Conservation (phyloP, 306 rosid genomes). For the Cucurbita argyrosperma region DNA sequence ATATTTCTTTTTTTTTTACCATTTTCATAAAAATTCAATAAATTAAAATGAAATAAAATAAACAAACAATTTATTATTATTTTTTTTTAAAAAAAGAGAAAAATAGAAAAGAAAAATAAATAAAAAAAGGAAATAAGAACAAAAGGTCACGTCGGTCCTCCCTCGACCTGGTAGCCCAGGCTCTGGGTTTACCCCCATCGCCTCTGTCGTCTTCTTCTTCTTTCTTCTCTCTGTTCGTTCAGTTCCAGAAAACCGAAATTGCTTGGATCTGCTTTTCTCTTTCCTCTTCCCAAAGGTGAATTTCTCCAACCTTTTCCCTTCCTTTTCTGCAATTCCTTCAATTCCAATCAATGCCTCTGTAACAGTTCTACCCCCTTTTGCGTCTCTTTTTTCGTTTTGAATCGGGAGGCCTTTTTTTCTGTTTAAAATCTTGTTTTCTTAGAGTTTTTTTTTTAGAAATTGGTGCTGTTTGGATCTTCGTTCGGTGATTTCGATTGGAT, state of each 20-base stretch:
- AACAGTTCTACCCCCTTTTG: not conserved
- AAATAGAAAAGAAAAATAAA: not conserved
- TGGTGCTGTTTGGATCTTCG: not conserved
- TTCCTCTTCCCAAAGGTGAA: not conserved
- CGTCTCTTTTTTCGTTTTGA: not conserved
- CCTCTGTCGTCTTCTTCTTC: not conserved
- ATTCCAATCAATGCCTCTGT: not conserved
- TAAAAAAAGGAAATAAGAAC: not conserved
- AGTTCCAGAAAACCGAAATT: not conserved
- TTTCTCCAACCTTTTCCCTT: not conserved
- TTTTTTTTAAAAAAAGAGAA: not conserved
- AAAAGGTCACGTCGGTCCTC: slow-evolving; percentile 3
- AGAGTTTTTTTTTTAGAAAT: not conserved
- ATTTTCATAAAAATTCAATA: no score
- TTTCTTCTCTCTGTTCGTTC: not conserved
- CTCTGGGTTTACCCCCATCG: slow-evolving; percentile 8
- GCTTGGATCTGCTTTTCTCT: slow-evolving; percentile 1
- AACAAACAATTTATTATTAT: no score
- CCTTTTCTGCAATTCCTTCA: not conserved
- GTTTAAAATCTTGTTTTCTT: not conserved
- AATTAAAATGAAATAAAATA: no score
- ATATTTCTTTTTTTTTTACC: no score
- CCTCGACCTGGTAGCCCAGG: slow-evolving; percentile 2
- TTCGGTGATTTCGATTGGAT: not conserved
- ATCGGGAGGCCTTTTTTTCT: not conserved